phyloP scores from a whole-genome alignment of 2,329 filamentous ascomycete genomes.

The Helotiales sp. region DNA sequence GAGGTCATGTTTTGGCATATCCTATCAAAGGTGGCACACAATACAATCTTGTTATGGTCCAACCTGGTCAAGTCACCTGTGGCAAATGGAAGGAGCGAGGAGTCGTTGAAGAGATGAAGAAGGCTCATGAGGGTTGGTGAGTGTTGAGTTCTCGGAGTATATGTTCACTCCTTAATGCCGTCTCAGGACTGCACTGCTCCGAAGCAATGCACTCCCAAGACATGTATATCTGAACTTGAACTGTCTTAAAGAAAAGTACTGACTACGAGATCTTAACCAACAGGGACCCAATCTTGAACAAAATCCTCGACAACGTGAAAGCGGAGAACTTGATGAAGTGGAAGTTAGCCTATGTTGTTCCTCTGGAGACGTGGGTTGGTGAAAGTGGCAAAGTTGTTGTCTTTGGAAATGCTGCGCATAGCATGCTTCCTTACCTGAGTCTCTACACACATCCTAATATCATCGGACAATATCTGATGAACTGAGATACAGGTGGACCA shows the following conservation, averaged over 20 bases:
- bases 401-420: constrained; percentile 59
- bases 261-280: too few relatives aligned
- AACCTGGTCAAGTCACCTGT: constrained; percentile 59
- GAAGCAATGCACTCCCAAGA: too few relatives aligned
- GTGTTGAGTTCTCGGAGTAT: too few relatives aligned
- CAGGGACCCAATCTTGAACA: constrained; percentile 58
- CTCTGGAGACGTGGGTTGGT: constrained; percentile 11
- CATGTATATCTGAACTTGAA: too few relatives aligned
- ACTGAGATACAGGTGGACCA: constrained; percentile 51
- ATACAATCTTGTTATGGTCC: constrained; percentile 64
- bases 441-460: not conserved
- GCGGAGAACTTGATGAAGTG: constrained; percentile 60
- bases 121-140: constrained; percentile 41
- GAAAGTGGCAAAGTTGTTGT: constrained; percentile 24
- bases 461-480: not conserved
- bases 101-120: constrained; percentile 58
- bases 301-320: constrained; percentile 44
- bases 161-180: too few relatives aligned
- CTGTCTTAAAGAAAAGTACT: too few relatives aligned
- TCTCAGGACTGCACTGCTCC: too few relatives aligned
- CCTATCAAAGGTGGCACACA: constrained; percentile 55
- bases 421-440: constrained; percentile 50
- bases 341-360: constrained; percentile 53
- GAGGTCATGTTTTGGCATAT: constrained; percentile 61
- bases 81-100: constrained; percentile 51